phyloP scores from a whole-genome alignment of 768 basidiomycete species.

The Lactarius tabidus region DNA sequence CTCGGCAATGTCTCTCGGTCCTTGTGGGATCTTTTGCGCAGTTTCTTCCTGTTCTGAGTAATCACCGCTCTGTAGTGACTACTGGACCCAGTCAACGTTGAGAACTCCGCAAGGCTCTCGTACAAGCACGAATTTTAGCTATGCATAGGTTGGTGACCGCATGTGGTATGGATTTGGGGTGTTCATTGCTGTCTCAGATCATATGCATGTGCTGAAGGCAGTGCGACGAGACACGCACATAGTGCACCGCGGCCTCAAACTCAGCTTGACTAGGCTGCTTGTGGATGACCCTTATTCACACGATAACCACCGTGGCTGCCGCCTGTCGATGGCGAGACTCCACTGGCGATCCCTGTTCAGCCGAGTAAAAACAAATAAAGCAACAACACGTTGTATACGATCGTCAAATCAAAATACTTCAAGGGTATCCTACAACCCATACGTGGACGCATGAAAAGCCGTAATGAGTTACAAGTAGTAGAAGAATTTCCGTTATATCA shows the following conservation, averaged over 20 bases:
- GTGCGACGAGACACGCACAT: constrained; percentile 1
- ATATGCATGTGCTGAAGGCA: constrained; percentile 3
- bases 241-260: background rate
- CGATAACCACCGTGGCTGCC: constrained; percentile 15
- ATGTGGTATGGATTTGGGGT: constrained; percentile 19
- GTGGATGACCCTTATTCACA: constrained; percentile 7
- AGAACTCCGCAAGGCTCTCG: background rate
- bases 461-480: background rate
- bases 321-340: constrained; percentile 12
- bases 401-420: constrained; percentile 8
- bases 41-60: background rate
- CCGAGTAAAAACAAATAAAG: constrained; percentile 18
- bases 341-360: constrained; percentile 12
- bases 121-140: background rate
- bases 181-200: constrained; percentile 11
- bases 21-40: background rate
- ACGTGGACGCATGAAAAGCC: background rate
- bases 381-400: constrained; percentile 18
- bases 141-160: constrained; percentile 11
- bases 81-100: constrained; percentile 6
- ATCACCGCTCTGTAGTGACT: constrained; percentile 8
- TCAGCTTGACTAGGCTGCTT: constrained; percentile 10
- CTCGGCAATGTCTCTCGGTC: constrained; percentile 11
- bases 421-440: constrained; percentile 15
- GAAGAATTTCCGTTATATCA: constrained; percentile 10